phyloP scores from a whole-genome alignment of 2,329 filamentous ascomycete genomes.

The Cladosporium halotolerans region DNA sequence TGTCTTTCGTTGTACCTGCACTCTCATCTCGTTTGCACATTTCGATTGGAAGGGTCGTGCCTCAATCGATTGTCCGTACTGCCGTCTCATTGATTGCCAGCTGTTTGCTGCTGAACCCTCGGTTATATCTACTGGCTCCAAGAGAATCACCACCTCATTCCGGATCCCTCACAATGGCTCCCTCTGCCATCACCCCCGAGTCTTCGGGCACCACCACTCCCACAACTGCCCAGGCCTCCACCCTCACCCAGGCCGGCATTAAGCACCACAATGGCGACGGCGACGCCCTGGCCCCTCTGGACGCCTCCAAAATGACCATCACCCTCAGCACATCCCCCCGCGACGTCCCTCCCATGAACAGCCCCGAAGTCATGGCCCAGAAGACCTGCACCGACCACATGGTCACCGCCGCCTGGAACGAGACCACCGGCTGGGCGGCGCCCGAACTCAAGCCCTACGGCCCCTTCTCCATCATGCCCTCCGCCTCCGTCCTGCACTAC shows the following conservation, averaged over 20 bases:
- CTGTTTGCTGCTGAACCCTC: no score
- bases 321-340: conserved; percentile 38
- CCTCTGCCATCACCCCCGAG: conserved; percentile 29
- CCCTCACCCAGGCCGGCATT: conserved; percentile 33
- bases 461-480: conserved; percentile 69
- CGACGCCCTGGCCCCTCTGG: conserved; percentile 32
- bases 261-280: conserved; percentile 25
- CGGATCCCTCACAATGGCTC: conserved; percentile 22
- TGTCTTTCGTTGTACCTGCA: no score
- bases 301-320: conserved; percentile 39
- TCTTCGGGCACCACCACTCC: conserved; percentile 32
- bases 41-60: no score
- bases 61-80: no score
- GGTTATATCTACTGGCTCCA: no score
- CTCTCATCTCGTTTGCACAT: no score
- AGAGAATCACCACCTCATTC: no score
- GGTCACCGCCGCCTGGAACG: conserved; percentile 65
- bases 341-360: conserved; percentile 35
- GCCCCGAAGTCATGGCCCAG: conserved; percentile 33
- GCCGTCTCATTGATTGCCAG: no score
- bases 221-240: conserved; percentile 28
- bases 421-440: conserved; percentile 59
- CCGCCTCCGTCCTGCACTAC: conserved; percentile 75
- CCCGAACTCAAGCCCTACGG: conserved; percentile 71
- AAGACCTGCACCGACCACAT: conserved; percentile 72